Evolutionary conservation across 2,329 filamentous ascomycete genomes (phyloP).

Genomic region (Blastomyces gilchristii): DNA sequence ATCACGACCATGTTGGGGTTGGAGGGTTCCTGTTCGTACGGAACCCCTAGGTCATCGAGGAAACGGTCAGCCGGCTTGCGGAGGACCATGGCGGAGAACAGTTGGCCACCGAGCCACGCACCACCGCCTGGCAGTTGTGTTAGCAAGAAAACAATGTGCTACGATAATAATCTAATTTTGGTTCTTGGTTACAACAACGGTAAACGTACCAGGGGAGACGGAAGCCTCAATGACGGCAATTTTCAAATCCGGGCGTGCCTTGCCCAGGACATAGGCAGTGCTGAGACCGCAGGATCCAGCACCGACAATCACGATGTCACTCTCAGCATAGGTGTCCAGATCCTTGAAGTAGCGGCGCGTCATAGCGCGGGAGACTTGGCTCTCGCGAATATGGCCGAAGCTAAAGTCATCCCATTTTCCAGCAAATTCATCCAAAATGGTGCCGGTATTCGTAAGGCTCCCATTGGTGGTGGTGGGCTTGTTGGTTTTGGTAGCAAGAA

Average conservation of each 20-base stretch:
- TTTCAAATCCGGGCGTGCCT: constrained; percentile 75
- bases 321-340: constrained; percentile 80
- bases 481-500: constrained; percentile 33
- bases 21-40: constrained; percentile 79
- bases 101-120: constrained; percentile 86
- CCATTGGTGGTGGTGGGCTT: constrained; percentile 24
- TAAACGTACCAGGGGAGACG: constrained; percentile 57
- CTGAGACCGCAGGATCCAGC: constrained; percentile 81
- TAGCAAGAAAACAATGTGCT: not conserved
- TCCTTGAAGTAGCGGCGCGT: constrained; percentile 86
- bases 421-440: constrained; percentile 54
- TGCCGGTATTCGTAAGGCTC: constrained; percentile 37
- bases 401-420: constrained; percentile 72
- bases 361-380: constrained; percentile 87
- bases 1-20: constrained; percentile 83
- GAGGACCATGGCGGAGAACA: constrained; percentile 93
- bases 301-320: constrained; percentile 86
- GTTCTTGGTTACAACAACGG: not conserved
- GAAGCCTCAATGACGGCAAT: constrained; percentile 85
- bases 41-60: constrained; percentile 67
- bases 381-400: constrained; percentile 82
- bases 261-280: constrained; percentile 73
- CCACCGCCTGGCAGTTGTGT: constrained; percentile 52
- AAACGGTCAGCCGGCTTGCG: constrained; percentile 84
- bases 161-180: not conserved